These are phyloP conservation scores for Apiospora aurea DNA, from an alignment of 2,329 filamentous ascomycete genomes.

Conservation along the genomic window DNA sequence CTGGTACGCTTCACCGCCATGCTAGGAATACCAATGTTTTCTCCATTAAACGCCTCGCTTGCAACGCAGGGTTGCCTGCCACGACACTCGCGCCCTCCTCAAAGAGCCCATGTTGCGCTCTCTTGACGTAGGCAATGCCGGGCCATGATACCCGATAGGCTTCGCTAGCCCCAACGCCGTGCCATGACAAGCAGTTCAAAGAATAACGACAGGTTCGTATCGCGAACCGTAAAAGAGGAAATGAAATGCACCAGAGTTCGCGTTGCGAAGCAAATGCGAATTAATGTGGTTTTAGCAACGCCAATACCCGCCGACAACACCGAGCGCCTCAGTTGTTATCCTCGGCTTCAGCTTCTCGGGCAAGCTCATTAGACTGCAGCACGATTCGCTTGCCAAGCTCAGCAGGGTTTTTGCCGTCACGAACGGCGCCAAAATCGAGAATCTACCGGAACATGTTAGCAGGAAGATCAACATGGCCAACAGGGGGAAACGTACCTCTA, in stretches of 20 bases:
- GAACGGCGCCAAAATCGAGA: constrained; percentile 92
- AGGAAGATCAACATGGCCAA: not conserved
- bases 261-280: not conserved
- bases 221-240: not conserved
- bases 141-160: constrained; percentile 8
- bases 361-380: constrained; percentile 64
- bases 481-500: constrained; percentile 74
- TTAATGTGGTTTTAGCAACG: not conserved
- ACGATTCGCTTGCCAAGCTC: constrained; percentile 81
- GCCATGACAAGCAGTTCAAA: constrained; percentile 18
- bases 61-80: not conserved
- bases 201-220: not conserved
- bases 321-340: constrained; percentile 3
- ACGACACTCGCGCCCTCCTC: not conserved
- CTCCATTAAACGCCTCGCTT: constrained; percentile 19
- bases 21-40: constrained; percentile 9
- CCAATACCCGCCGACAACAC: not conserved
- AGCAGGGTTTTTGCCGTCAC: constrained; percentile 81
- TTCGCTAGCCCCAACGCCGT: constrained; percentile 14
- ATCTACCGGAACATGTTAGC: constrained; percentile 65
- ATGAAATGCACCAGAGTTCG: not conserved
- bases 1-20: not conserved
- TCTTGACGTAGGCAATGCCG: not conserved
- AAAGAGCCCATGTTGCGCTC: not conserved
- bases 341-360: constrained; percentile 38